Evolutionary conservation across 441 rosid genomes (phyloP).

Genomic region (Aquilaria agallochum): DNA sequence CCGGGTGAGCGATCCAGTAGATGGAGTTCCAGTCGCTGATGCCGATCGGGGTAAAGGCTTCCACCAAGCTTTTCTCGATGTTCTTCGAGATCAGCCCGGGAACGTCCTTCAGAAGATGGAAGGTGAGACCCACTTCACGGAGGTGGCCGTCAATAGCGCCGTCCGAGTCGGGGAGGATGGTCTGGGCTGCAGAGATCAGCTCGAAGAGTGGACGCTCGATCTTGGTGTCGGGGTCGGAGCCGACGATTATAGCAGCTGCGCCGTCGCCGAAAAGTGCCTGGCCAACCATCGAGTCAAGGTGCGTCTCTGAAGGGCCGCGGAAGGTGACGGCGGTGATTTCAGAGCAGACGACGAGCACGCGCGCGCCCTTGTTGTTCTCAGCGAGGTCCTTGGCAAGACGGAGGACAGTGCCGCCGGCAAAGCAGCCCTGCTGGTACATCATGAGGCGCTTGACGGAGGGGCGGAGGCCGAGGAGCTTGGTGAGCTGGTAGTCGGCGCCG

Average conservation of each 20-base stretch:
- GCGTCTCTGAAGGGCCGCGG: constrained; percentile 39
- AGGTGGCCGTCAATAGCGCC: constrained; percentile 38
- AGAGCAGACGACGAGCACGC: constrained; percentile 40
- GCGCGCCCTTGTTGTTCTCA: constrained; percentile 40
- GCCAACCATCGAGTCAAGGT: constrained; percentile 34
- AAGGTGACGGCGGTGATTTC: constrained; percentile 38
- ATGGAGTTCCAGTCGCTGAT: constrained; percentile 38
- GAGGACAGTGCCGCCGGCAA: constrained; percentile 39
- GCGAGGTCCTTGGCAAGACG: constrained; percentile 44
- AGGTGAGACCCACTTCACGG: constrained; percentile 35
- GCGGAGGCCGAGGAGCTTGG: constrained; percentile 48
- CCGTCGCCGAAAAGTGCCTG: constrained; percentile 41
- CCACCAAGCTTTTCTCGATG: constrained; percentile 29
- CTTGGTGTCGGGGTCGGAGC: constrained; percentile 24
- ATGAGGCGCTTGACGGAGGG: constrained; percentile 52
- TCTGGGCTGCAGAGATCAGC: constrained; percentile 33
- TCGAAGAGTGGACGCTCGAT: constrained; percentile 29
- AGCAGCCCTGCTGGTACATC: constrained; percentile 64
- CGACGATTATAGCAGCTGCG: constrained; percentile 34
- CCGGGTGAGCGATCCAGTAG: constrained; percentile 40
- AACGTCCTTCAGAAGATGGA: constrained; percentile 30
- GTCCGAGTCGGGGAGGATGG: constrained; percentile 34
- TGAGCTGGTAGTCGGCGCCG: constrained; percentile 50
- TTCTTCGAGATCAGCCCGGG: constrained; percentile 33
- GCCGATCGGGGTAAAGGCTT: constrained; percentile 31